These are phyloP conservation scores for Protomyces lactucae-debilis DNA, from an alignment of 1,139 yeast species.

Conservation along the genomic window DNA sequence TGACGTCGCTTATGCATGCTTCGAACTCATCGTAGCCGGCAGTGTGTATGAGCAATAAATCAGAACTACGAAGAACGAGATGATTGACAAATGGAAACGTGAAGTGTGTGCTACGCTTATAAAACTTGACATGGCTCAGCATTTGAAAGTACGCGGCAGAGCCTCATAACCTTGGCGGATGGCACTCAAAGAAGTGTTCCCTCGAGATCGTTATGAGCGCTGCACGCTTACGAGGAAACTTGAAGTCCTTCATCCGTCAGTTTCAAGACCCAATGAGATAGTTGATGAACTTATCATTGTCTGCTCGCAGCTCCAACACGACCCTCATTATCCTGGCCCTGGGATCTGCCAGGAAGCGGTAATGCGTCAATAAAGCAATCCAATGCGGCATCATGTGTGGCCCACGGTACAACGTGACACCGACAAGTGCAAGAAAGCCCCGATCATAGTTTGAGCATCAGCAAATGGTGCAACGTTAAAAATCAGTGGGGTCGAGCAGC, in stretches of 20 bases:
- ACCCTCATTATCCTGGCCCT: conserved; percentile 33
- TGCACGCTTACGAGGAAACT: conserved; percentile 35
- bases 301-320: conserved; percentile 35
- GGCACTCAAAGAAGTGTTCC: conserved; percentile 29
- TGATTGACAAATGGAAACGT: too few species aligned
- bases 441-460: conserved; percentile 32
- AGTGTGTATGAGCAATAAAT: too few species aligned
- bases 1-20: too few species aligned
- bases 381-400: conserved; percentile 34
- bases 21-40: too few species aligned
- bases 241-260: conserved; percentile 32
- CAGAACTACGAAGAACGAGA: too few species aligned
- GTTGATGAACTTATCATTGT: conserved; percentile 33
- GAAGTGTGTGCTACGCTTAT: too few species aligned
- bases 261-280: conserved; percentile 31
- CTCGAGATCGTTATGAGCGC: conserved; percentile 34
- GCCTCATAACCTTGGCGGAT: not conserved
- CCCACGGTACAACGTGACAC: conserved; percentile 33
- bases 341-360: conserved; percentile 32
- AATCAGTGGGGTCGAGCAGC: conserved; percentile 20
- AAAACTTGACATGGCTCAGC: too few species aligned
- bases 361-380: conserved; percentile 34
- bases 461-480: conserved; percentile 31
- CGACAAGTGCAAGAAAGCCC: conserved; percentile 35
- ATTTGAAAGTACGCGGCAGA: not conserved